phyloP scores from a whole-genome alignment of 208 protist species.

The Trypanosoma scelopori region DNA sequence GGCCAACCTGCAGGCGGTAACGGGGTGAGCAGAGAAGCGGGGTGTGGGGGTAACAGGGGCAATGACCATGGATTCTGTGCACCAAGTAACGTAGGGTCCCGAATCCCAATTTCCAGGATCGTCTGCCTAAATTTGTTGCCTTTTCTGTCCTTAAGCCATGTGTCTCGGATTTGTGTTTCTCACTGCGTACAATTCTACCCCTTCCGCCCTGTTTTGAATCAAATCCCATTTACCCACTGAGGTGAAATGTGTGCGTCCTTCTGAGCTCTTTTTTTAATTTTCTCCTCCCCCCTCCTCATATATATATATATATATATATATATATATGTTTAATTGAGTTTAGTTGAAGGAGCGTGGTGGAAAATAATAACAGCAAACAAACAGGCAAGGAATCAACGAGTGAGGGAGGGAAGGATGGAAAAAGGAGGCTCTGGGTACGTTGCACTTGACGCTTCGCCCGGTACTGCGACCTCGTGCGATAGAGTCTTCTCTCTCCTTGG shows the following conservation, averaged over 20 bases:
- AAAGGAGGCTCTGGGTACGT: slow-evolving; percentile 12
- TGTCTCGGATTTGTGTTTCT: no score
- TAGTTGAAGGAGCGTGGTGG: neutral
- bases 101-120: no score
- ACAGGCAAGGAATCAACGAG: neutral
- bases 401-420: neutral
- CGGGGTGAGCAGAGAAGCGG: neutral
- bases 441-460: slow-evolving; percentile 14
- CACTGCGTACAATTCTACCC: no score
- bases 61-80: no score
- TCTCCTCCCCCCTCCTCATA: no score
- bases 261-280: no score
- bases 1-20: neutral
- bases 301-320: no score
- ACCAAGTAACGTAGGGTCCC: no score
- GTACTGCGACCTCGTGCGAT: slow-evolving; percentile 7
- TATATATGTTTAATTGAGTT: no score
- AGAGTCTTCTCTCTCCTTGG: slow-evolving; percentile 19
- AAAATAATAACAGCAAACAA: neutral
- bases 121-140: no score
- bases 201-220: neutral
- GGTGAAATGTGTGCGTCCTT: neutral
- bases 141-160: no score
- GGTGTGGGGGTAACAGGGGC: neutral
- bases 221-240: neutral